A percentile compares a stretch with the other conserved stretches of the same genome.
These are phyloP conservation scores for Backusella westeae DNA, from an alignment of 192 early-diverging fungal species.

Conservation along the genomic window DNA sequence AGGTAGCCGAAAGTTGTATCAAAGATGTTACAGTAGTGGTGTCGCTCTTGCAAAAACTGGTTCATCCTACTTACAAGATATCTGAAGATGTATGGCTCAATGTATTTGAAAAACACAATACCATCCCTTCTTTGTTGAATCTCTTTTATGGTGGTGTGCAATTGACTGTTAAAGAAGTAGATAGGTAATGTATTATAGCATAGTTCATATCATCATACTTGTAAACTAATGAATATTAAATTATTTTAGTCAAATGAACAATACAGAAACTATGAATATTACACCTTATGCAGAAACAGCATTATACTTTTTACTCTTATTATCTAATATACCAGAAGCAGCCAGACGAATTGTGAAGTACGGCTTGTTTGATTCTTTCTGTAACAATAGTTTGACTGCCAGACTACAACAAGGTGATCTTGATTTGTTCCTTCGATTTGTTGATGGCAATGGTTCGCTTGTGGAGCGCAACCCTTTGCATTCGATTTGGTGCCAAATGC, in stretches of 20 bases:
- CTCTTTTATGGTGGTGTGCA: conserved; percentile 37
- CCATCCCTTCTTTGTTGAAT: conserved; percentile 36
- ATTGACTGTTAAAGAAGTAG: conserved; percentile 32
- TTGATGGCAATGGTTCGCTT: conserved; percentile 7
- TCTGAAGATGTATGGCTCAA: conserved; percentile 38
- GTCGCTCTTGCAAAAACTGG: conserved; percentile 40
- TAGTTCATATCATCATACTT: not conserved
- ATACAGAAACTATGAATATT: conserved; percentile 16
- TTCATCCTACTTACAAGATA: conserved; percentile 34
- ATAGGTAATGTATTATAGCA: conserved; percentile 15
- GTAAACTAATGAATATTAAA: not conserved
- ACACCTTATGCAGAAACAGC: conserved; percentile 46
- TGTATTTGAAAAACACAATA: conserved; percentile 29
- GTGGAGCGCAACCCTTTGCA: conserved; percentile 40
- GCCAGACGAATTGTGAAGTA: conserved; percentile 31
- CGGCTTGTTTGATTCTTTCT: conserved; percentile 41
- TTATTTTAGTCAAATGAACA: not conserved
- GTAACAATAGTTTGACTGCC: conserved; percentile 40
- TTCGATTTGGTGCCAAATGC: conserved; percentile 50
- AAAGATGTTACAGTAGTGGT: conserved; percentile 41
- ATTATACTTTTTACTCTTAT: conserved; percentile 39
- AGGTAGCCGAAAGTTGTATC: conserved; percentile 33
- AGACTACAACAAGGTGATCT: conserved; percentile 38
- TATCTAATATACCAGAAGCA: conserved; percentile 43
- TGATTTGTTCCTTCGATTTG: conserved; percentile 30